Percentiles rank a stretch among this genome's conserved stretches.
These are phyloP conservation scores for Prunus mongolica DNA, from an alignment of 306 rosid genomes.

Conservation along the genomic window DNA sequence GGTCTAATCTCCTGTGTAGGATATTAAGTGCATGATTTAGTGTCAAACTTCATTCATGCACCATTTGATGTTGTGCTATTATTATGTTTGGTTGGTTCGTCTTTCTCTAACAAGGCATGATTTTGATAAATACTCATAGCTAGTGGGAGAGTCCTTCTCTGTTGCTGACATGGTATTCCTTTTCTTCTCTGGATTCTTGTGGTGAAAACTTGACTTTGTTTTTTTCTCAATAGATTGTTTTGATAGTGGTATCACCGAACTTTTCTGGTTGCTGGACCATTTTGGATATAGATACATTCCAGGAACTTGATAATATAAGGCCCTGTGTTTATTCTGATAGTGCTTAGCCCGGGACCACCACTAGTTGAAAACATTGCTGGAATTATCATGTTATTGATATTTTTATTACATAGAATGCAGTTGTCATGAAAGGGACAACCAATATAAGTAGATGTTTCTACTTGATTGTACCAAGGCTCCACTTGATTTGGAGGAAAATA, in stretches of 20 bases:
- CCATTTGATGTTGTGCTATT: not conserved
- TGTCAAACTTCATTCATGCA: not conserved
- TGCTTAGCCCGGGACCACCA: not conserved
- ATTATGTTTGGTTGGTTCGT: not conserved
- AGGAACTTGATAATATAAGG: not conserved
- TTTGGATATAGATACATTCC: not conserved
- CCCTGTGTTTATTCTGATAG: not conserved
- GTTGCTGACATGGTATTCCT: not conserved
- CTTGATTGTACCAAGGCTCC: not conserved
- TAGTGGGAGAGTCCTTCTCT: not conserved
- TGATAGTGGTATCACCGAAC: not conserved
- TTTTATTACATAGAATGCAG: not conserved
- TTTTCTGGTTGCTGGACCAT: conserved; percentile 2
- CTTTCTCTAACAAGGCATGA: not conserved
- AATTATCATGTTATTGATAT: not conserved
- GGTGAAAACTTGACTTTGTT: not conserved
- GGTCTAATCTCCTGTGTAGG: too few species aligned
- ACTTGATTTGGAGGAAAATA: not conserved
- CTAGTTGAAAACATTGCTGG: not conserved
- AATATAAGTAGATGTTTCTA: not conserved
- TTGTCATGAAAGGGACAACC: not conserved
- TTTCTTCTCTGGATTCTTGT: not conserved
- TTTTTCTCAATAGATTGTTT: not conserved
- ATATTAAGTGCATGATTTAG: not conserved
- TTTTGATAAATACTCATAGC: not conserved